Evolutionary conservation across 176 grass and related monocot genomes (phyloP), one percentile per base, ranked within the genome.

Genomic region (Themeda triandra): DNA sequence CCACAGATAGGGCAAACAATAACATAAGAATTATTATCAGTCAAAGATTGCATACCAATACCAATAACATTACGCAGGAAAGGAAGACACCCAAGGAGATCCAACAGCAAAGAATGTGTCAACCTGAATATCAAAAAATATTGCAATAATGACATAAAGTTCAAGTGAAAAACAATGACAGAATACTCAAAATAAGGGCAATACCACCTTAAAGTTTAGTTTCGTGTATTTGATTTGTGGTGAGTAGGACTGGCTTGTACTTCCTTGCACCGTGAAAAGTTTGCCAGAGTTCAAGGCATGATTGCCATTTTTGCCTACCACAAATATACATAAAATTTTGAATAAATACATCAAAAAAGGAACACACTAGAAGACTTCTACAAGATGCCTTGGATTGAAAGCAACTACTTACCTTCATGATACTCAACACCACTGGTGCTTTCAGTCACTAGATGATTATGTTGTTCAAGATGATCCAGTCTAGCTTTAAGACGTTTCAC

Each of bases 51-150:
- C 85, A 92, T 95, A 98, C 96, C 96, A 79, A 94, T 90, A 75
- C 96, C 96, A 84, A 98, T 92, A 33, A 98, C 82, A 90, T 98
- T 98, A 82, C 96, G 87, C 35, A 95, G 63, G 11, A n/a, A n/a
- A n/a, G n/a, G n/a, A n/a, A n/a, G n/a, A n/a, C n/a, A n/a, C 96
- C 58, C 95, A 85, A 71, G 96, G 96, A 79, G 96, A 95, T 88
- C 96, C 96, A 80, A 45, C 96, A 85, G 96, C 96, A 86, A 87
- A 98, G 80, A 98, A 95, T 49, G 96, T 98, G 83, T 98, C 93
- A 58, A 98, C 93, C 96, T 98, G 82, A 88, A 75, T 75, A 84
- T 58, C 41, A 41, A 82, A 77, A 82, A 89, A n/a, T 39, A 65
- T 69, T 41, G 68, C 24, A 75, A 69, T 6, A 5, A 68, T 80